Evolutionary conservation across 805 yeast species (phyloP).

Genomic region (Yueomyces sinensis): DNA sequence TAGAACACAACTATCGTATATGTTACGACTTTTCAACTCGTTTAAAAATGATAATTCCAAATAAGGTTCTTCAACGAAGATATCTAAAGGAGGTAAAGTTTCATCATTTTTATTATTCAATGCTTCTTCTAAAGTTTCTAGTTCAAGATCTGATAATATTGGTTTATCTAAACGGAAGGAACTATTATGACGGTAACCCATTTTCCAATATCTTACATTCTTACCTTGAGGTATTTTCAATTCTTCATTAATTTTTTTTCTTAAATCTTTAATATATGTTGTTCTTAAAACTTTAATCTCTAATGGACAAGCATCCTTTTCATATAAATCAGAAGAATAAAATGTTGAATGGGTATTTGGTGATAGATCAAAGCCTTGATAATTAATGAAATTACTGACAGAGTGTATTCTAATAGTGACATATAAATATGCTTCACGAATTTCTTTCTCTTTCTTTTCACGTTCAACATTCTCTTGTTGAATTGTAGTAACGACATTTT

Average conservation of each 20-base stretch:
- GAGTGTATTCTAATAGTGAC: conserved; percentile 46
- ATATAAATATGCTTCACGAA: conserved; percentile 60
- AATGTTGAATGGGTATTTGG: conserved; percentile 40
- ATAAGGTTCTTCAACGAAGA: conserved; percentile 54
- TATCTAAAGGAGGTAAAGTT: conserved; percentile 32
- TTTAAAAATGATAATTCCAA: conserved; percentile 13
- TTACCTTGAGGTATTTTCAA: conserved; percentile 27
- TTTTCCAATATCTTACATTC: conserved; percentile 45
- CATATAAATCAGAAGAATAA: conserved; percentile 38
- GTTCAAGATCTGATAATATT: conserved; percentile 13
- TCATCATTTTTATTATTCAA: conserved; percentile 16
- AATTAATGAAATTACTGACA: conserved; percentile 37
- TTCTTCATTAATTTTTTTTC: conserved; percentile 33
- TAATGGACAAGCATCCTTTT: conserved; percentile 32
- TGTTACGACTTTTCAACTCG: conserved; percentile 6
- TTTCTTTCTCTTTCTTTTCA: conserved; percentile 39
- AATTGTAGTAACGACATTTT: conserved; percentile 53
- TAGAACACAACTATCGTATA: conserved; percentile 4
- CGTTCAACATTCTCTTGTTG: conserved; percentile 48
- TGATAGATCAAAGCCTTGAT: conserved; percentile 65
- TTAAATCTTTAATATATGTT: conserved; percentile 37
- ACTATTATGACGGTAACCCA: conserved; percentile 55
- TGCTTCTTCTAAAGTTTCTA: conserved; percentile 36
- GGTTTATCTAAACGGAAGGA: conserved; percentile 51
- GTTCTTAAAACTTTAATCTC: conserved; percentile 43